Conservation (phyloP, 257 asterid species). For the Petunia secreta region DNA sequence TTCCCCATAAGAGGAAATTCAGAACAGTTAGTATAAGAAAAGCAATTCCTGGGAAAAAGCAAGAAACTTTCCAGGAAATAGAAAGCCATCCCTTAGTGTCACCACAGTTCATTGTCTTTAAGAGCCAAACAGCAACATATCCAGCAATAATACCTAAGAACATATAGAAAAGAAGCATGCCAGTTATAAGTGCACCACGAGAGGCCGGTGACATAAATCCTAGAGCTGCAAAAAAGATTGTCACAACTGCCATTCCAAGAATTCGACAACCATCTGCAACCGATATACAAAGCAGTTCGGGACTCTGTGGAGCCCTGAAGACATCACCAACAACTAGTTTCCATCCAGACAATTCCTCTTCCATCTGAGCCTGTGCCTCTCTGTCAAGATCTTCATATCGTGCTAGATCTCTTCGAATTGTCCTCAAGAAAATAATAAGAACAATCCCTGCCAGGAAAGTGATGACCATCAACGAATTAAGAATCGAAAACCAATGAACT, state of each 20-base stretch:
- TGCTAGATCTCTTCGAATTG: constrained; percentile 29
- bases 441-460: constrained; percentile 27
- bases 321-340: constrained; percentile 21
- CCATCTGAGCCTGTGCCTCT: constrained; percentile 29
- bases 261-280: constrained; percentile 28
- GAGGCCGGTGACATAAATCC: constrained; percentile 34
- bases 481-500: constrained; percentile 31
- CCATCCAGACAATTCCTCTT: constrained; percentile 21
- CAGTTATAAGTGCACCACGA: constrained; percentile 25
- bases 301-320: constrained; percentile 16
- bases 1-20: constrained; percentile 31
- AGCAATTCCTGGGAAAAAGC: constrained; percentile 29
- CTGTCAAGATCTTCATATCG: constrained; percentile 29
- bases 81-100: constrained; percentile 23
- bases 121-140: constrained; percentile 26
- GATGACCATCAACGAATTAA: constrained; percentile 28
- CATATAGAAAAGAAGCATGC: constrained; percentile 28
- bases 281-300: constrained; percentile 21
- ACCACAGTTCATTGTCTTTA: constrained; percentile 21
- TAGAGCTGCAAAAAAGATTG: constrained; percentile 29
- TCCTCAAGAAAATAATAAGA: constrained; percentile 29
- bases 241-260: constrained; percentile 28
- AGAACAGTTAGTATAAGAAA: constrained; percentile 15
- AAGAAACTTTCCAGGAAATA: constrained; percentile 31
- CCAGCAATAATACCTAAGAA: constrained; percentile 28